Evolutionary conservation across 2,329 filamentous ascomycete genomes (phyloP).

Genomic region (Amesomyces nigricolor): DNA sequence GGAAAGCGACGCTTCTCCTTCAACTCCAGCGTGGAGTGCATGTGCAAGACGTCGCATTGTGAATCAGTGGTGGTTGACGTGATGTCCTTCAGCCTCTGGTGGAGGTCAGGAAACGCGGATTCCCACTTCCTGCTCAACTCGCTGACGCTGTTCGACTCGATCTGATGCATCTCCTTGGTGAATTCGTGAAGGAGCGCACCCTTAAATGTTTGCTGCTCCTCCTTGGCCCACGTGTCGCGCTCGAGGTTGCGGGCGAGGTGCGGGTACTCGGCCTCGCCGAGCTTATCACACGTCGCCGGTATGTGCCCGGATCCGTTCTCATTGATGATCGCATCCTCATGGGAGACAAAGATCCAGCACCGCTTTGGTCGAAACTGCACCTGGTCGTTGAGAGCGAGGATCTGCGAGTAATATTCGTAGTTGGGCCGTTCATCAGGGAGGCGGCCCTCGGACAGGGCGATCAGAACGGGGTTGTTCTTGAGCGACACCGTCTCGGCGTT

Average conservation of each 20-base stretch:
- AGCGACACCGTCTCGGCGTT: slow-evolving; percentile 47
- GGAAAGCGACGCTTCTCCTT: slow-evolving; percentile 54
- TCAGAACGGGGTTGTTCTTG: slow-evolving; percentile 60
- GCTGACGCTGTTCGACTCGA: slow-evolving; percentile 50
- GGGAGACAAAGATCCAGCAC: slow-evolving; percentile 55
- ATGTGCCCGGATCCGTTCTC: slow-evolving; percentile 42
- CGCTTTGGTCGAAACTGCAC: slow-evolving; percentile 53
- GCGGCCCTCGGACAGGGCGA: slow-evolving; percentile 52
- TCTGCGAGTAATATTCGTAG: slow-evolving; percentile 56
- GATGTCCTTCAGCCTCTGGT: slow-evolving; percentile 45
- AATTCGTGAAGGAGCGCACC: slow-evolving; percentile 54
- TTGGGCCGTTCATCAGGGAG: slow-evolving; percentile 55
- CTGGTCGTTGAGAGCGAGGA: slow-evolving; percentile 48
- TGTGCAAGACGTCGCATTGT: slow-evolving; percentile 55
- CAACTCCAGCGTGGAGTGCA: slow-evolving; percentile 55
- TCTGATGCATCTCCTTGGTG: slow-evolving; percentile 48
- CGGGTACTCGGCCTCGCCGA: slow-evolving; percentile 47
- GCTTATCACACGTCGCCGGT: slow-evolving; percentile 35
- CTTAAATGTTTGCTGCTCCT: slow-evolving; percentile 39
- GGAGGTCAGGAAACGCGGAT: slow-evolving; percentile 51
- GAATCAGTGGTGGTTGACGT: slow-evolving; percentile 27
- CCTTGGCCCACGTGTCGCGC: slow-evolving; percentile 45
- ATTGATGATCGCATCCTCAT: slow-evolving; percentile 44
- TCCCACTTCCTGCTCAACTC: slow-evolving; percentile 53
- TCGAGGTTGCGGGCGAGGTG: slow-evolving; percentile 52